phyloP scores from a whole-genome alignment of 495 filamentous ascomycete species.

The Lasiosphaeris hirsuta region DNA sequence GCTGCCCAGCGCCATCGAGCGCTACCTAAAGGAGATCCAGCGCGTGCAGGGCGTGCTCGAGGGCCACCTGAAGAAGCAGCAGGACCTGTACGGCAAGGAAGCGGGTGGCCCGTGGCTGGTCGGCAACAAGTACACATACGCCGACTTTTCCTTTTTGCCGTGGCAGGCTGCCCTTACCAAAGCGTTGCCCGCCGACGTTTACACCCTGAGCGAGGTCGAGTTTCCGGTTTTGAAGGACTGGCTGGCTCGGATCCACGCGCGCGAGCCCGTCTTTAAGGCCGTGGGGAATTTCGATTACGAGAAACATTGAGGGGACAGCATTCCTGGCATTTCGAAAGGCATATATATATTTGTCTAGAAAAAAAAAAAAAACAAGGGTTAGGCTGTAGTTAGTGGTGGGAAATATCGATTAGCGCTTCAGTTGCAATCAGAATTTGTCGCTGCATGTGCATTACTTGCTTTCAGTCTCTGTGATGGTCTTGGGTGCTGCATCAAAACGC shows the following conservation, averaged over 20 bases:
- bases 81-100: constrained; percentile 16
- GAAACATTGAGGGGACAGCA: no score
- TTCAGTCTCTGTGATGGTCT: no score
- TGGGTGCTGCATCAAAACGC: no score
- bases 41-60: constrained; percentile 61
- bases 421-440: no score
- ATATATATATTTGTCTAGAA: no score
- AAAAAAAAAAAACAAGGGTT: no score
- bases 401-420: no score
- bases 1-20: constrained; percentile 53
- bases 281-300: not conserved
- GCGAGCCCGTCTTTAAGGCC: not conserved
- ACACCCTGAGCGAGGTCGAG: constrained; percentile 14
- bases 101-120: constrained; percentile 50
- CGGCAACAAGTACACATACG: constrained; percentile 55
- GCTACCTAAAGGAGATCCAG: constrained; percentile 58
- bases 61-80: constrained; percentile 43
- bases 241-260: constrained; percentile 28
- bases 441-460: no score
- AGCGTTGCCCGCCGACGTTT: constrained; percentile 15
- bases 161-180: constrained; percentile 46
- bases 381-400: no score
- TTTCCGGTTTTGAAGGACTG: constrained; percentile 37
- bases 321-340: no score
- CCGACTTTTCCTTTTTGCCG: constrained; percentile 56